phyloP scores from a whole-genome alignment of 2,329 filamentous ascomycete species.

The Beauveria sp. region DNA sequence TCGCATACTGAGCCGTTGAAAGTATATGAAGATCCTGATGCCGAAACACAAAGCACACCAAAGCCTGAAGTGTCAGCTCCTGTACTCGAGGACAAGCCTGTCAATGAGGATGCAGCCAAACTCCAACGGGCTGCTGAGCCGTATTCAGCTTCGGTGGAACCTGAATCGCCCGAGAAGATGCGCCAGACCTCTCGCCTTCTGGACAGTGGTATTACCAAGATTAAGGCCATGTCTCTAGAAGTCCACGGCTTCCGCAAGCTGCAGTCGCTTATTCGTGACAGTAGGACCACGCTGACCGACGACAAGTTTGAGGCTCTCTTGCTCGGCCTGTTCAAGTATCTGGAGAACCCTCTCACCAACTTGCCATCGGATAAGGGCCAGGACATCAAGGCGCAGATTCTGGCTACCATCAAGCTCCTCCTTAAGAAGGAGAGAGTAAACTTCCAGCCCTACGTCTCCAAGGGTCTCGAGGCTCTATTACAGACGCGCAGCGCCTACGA shows the following conservation, averaged over 20 bases:
- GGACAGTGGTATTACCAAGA: constrained; percentile 66
- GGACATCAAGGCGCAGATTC: constrained; percentile 66
- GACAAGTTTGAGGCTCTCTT: constrained; percentile 64
- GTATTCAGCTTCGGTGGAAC: constrained; percentile 15
- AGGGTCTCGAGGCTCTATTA: constrained; percentile 60
- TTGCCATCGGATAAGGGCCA: constrained; percentile 57
- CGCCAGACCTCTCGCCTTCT: constrained; percentile 56
- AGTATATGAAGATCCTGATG: constrained; percentile 58
- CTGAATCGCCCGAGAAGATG: constrained; percentile 42
- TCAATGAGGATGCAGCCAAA: constrained; percentile 46
- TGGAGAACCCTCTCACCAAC: constrained; percentile 52
- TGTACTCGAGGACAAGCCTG: constrained; percentile 51
- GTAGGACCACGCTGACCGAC: constrained; percentile 54
- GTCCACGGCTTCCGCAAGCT: constrained; percentile 75
- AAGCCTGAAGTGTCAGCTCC: constrained; percentile 38
- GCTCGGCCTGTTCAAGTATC: constrained; percentile 61
- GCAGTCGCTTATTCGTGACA: constrained; percentile 65
- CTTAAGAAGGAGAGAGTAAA: constrained; percentile 58
- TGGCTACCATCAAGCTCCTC: constrained; percentile 66
- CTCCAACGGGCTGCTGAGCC: constrained; percentile 22
- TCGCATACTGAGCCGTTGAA: constrained; percentile 27
- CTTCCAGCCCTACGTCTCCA: constrained; percentile 60
- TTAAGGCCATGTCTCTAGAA: constrained; percentile 65
- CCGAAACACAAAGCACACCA: constrained; percentile 38
- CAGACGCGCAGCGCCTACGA: constrained; percentile 60